Percentiles rank a stretch among this genome's conserved stretches.
Evolutionary conservation across 495 filamentous ascomycete species (phyloP).

Genomic region (Ramalina peruviana): DNA sequence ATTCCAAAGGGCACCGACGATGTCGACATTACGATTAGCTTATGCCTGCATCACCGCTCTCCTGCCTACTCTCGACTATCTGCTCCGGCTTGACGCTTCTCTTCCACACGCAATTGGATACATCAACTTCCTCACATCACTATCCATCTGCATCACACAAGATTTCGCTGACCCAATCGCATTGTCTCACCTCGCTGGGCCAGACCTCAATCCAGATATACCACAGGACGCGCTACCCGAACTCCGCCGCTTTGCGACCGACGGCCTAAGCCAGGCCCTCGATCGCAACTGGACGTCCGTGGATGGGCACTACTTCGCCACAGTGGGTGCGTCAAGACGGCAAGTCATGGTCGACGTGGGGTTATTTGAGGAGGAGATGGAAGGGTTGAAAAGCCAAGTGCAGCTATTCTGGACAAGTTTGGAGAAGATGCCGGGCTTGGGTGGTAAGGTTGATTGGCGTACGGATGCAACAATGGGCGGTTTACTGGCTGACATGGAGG

Average conservation of each 20-base stretch:
- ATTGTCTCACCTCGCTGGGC: slow-evolving; percentile 1
- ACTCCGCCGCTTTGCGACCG: slow-evolving; percentile 16
- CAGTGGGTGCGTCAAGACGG: slow-evolving; percentile 17
- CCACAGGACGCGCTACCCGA: slow-evolving; percentile 1
- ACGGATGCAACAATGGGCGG: too few relatives aligned
- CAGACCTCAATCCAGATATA: not conserved
- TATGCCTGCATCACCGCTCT: slow-evolving; percentile 32
- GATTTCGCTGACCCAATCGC: too few relatives aligned
- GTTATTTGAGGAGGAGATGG: slow-evolving; percentile 21
- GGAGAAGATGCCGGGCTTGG: slow-evolving; percentile 3
- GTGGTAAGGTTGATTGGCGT: not conserved
- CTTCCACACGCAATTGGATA: slow-evolving; percentile 15
- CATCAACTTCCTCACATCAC: slow-evolving; percentile 22
- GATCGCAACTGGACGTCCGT: slow-evolving; percentile 21
- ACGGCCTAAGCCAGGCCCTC: slow-evolving; percentile 20
- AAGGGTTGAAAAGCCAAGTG: slow-evolving; percentile 10
- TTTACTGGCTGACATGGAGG: too few relatives aligned
- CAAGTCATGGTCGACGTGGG: slow-evolving; percentile 23
- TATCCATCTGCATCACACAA: slow-evolving; percentile 19
- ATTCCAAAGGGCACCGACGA: slow-evolving; percentile 27
- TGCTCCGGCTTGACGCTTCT: slow-evolving; percentile 24
- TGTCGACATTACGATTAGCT: slow-evolving; percentile 27
- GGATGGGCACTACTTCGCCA: slow-evolving; percentile 21
- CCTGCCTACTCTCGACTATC: slow-evolving; percentile 39
- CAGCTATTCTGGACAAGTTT: slow-evolving; percentile 9